A percentile compares a stretch with the other conserved stretches of the same genome.
Evolutionary conservation across 2,329 filamentous ascomycete genomes (phyloP).

Genomic region (Colletotrichum chlorophyti): DNA sequence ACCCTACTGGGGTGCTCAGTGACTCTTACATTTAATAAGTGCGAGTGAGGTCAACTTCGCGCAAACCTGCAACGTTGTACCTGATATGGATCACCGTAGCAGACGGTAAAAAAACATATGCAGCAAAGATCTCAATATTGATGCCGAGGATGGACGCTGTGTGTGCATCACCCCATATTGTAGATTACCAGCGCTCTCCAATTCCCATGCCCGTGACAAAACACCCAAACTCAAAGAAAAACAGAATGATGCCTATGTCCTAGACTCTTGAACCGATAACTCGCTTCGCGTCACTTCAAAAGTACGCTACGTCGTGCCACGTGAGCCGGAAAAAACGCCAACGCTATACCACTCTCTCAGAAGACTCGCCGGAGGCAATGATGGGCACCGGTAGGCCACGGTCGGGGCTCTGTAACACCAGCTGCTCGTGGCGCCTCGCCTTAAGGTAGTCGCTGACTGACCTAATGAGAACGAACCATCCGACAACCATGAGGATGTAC

Average conservation of each 20-base stretch:
- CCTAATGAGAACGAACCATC: constrained; percentile 97
- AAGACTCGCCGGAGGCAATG: constrained; percentile 83
- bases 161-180: constrained; percentile 8
- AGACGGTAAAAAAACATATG: no score
- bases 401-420: constrained; percentile 92
- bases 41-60: no score
- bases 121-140: constrained; percentile 6
- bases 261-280: not conserved
- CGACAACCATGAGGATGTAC: constrained; percentile 93
- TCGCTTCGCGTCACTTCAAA: no score
- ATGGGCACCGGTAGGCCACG: constrained; percentile 84
- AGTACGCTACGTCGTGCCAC: not conserved
- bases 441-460: constrained; percentile 90
- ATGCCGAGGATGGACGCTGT: constrained; percentile 5
- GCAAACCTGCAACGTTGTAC: no score
- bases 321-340: not conserved
- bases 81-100: no score
- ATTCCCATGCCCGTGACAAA: constrained; percentile 10
- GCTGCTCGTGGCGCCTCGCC: constrained; percentile 87
- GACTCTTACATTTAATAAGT: no score
- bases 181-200: constrained; percentile 23
- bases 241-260: not conserved
- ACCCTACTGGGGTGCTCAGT: not conserved
- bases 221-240: constrained; percentile 17
- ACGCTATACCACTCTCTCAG: constrained; percentile 75